Evolutionary conservation across 768 basidiomycete genomes (phyloP).

Genomic region (Tulasnella sp.): DNA sequence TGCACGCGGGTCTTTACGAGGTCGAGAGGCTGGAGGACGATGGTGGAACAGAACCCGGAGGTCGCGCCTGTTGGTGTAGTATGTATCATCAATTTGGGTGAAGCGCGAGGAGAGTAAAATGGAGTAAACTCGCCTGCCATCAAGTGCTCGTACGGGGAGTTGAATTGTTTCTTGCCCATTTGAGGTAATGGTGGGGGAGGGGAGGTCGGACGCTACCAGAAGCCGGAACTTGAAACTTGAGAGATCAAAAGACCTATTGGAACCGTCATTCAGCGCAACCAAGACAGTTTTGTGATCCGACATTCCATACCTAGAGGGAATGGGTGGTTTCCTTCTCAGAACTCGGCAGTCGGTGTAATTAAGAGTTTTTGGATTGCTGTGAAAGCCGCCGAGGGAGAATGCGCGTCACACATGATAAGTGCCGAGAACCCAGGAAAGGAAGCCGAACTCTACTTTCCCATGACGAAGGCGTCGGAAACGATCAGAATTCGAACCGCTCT

Average conservation of each 20-base stretch:
- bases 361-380: neutral
- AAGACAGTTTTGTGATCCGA: neutral
- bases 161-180: constrained; percentile 6
- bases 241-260: neutral
- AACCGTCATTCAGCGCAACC: too few relatives aligned
- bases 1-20: constrained; percentile 57
- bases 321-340: neutral
- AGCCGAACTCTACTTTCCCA: neutral
- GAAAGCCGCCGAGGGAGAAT: neutral
- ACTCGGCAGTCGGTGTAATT: neutral
- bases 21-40: constrained; percentile 75
- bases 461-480: neutral
- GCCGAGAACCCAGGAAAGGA: too few relatives aligned
- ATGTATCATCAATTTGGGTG: neutral
- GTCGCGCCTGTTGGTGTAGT: constrained; percentile 42
- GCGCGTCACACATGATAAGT: neutral
- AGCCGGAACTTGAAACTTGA: neutral
- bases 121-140: neutral
- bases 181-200: neutral
- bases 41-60: constrained; percentile 65
- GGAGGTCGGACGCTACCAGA: neutral
- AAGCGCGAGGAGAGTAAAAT: neutral
- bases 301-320: neutral
- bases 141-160: constrained; percentile 4
- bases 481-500: neutral